These are phyloP conservation scores for Mycena rosella DNA, from an alignment of 768 basidiomycete species.

Conservation along the genomic window DNA sequence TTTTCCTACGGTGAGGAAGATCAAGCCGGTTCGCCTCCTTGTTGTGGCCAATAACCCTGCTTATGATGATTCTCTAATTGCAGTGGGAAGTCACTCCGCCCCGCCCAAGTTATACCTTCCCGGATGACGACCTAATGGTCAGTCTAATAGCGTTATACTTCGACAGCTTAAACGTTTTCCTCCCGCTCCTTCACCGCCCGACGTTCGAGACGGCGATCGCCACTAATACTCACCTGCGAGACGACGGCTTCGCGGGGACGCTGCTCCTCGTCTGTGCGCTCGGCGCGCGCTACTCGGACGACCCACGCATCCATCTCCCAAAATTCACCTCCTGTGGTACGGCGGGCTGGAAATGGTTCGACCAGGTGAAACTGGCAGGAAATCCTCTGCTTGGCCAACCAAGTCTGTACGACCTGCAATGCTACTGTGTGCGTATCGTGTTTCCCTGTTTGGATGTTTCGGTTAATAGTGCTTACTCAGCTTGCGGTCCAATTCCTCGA, in stretches of 20 bases:
- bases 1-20: slow-evolving; percentile 29
- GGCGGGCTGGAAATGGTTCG: slow-evolving; percentile 59
- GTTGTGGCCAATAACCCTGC: no score
- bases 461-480: slow-evolving; percentile 5
- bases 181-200: slow-evolving; percentile 59
- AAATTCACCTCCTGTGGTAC: not conserved
- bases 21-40: slow-evolving; percentile 15
- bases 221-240: slow-evolving; percentile 51
- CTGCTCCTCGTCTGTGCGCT: slow-evolving; percentile 66
- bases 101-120: slow-evolving; percentile 44
- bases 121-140: slow-evolving; percentile 51
- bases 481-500: slow-evolving; percentile 24
- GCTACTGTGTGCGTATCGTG: slow-evolving; percentile 45
- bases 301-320: slow-evolving; percentile 52
- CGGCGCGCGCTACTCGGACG: slow-evolving; percentile 52
- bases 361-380: slow-evolving; percentile 50
- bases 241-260: slow-evolving; percentile 55
- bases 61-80: no score
- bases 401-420: slow-evolving; percentile 57
- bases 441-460: slow-evolving; percentile 30
- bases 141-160: slow-evolving; percentile 66
- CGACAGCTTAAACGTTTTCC: slow-evolving; percentile 50
- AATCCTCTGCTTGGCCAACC: slow-evolving; percentile 45
- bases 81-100: slow-evolving; percentile 30
- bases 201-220: slow-evolving; percentile 55